Evolutionary conservation across 2,329 filamentous ascomycete species (phyloP).

Genomic region (Bipolaris gigantea): DNA sequence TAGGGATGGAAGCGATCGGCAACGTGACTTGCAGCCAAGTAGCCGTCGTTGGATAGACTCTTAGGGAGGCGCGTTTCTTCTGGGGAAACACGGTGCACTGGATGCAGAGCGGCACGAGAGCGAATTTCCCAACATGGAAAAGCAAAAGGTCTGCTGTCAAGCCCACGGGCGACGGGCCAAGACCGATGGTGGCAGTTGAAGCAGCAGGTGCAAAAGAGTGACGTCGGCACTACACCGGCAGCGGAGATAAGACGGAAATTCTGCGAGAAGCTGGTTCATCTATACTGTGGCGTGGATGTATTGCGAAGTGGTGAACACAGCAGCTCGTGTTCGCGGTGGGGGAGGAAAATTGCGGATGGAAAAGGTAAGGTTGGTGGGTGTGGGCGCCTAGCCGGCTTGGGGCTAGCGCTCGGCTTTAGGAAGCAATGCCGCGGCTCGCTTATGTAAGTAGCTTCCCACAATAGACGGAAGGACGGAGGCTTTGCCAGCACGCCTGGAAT

Average conservation of each 20-base stretch:
- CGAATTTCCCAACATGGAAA: slow-evolving; percentile 1
- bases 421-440: background rate
- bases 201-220: slow-evolving; percentile 2
- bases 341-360: background rate
- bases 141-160: slow-evolving; percentile 2
- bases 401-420: background rate
- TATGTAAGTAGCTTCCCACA: slow-evolving; percentile 1
- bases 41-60: background rate
- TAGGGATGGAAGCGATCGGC: slow-evolving; percentile 1
- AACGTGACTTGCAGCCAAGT: background rate
- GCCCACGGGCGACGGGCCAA: background rate
- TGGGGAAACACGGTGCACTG: background rate
- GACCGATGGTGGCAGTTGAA: background rate
- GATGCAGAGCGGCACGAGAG: background rate
- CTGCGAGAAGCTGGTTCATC: slow-evolving; percentile 6
- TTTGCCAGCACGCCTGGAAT: background rate
- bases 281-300: slow-evolving; percentile 21
- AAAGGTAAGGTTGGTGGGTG: background rate
- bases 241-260: background rate
- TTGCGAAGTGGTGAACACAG: slow-evolving; percentile 4
- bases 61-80: slow-evolving; percentile 4
- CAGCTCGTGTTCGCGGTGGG: slow-evolving; percentile 5
- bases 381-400: background rate
- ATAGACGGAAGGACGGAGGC: background rate
- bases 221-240: slow-evolving; percentile 1